A percentile compares a stretch with the other conserved stretches of the same genome.
These are phyloP conservation scores for Podospora sp. DNA, from an alignment of 495 filamentous ascomycete genomes.

Conservation along the genomic window DNA sequence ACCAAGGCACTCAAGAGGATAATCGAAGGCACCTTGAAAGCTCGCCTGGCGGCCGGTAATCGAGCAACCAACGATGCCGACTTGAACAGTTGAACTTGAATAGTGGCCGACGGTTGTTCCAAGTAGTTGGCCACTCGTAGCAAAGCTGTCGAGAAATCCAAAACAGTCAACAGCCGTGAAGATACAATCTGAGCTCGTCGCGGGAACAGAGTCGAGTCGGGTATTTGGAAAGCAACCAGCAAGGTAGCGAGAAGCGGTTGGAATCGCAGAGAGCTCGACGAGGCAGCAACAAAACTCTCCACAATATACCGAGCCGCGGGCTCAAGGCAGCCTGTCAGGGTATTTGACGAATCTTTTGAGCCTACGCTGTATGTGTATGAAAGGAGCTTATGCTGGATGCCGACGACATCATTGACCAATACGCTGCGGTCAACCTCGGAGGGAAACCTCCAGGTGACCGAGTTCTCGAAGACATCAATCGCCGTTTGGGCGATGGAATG, in stretches of 20 bases:
- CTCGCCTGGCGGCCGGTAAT: conserved; percentile 71
- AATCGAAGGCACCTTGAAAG: conserved; percentile 65
- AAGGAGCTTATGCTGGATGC: conserved; percentile 70
- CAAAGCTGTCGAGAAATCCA: conserved; percentile 68
- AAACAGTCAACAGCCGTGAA: conserved; percentile 62
- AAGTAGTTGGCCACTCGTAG: conserved; percentile 69
- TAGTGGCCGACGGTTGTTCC: conserved; percentile 58
- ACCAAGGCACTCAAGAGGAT: conserved; percentile 75
- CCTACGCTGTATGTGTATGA: conserved; percentile 73
- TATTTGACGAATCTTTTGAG: conserved; percentile 56
- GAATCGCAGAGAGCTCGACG: conserved; percentile 68
- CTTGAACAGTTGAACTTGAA: conserved; percentile 82
- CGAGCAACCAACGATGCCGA: conserved; percentile 72
- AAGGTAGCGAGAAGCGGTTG: conserved; percentile 76
- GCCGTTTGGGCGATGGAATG: conserved; percentile 70
- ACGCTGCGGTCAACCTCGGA: conserved; percentile 64
- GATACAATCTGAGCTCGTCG: conserved; percentile 59
- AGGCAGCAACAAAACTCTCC: conserved; percentile 72
- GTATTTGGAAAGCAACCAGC: conserved; percentile 64
- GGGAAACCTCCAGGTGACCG: conserved; percentile 78
- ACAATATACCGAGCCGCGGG: conserved; percentile 73
- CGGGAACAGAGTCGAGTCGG: conserved; percentile 65
- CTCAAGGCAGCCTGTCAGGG: conserved; percentile 62
- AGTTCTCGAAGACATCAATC: conserved; percentile 81
- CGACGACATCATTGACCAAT: conserved; percentile 57